These are phyloP conservation scores for Xylaria multiplex DNA, from an alignment of 2,329 filamentous ascomycete species.

Conservation along the genomic window DNA sequence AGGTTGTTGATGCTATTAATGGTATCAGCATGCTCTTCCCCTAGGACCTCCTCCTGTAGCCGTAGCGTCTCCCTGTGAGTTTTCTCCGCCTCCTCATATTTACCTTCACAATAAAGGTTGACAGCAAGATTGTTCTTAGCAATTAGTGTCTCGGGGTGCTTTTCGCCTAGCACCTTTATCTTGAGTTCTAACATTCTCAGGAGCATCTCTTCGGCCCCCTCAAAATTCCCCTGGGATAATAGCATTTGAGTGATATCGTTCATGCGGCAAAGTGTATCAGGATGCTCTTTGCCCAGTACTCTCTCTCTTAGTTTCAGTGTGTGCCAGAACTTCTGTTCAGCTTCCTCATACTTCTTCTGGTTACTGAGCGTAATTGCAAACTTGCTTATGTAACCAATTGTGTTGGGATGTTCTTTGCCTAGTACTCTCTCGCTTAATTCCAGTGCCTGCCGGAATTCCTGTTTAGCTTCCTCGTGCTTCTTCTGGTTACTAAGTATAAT, in stretches of 20 bases:
- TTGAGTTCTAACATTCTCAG: background rate
- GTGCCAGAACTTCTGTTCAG: too few species aligned
- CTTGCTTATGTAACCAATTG: background rate
- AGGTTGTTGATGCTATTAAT: background rate
- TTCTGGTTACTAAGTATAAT: too few species aligned
- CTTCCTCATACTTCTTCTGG: background rate
- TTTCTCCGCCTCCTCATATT: background rate
- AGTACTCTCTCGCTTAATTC: background rate
- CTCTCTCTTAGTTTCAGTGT: background rate
- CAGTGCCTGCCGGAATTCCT: background rate
- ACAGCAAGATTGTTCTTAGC: too few species aligned
- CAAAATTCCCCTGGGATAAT: background rate
- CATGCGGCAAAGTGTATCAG: background rate
- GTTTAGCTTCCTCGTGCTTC: background rate
- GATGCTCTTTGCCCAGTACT: background rate
- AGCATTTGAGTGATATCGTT: background rate
- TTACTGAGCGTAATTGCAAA: accelerated
- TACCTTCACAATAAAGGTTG: background rate
- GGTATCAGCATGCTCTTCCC: background rate
- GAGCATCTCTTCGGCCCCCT: background rate
- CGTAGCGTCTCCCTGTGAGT: background rate
- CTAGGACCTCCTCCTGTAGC: background rate
- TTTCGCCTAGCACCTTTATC: background rate
- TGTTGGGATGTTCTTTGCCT: background rate
- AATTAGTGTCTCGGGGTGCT: too few species aligned